Percentiles rank a stretch among this genome's conserved stretches.
These are phyloP conservation scores for Elaeagnus macrophylla DNA, from an alignment of 306 rosid genomes.

Conservation along the genomic window DNA sequence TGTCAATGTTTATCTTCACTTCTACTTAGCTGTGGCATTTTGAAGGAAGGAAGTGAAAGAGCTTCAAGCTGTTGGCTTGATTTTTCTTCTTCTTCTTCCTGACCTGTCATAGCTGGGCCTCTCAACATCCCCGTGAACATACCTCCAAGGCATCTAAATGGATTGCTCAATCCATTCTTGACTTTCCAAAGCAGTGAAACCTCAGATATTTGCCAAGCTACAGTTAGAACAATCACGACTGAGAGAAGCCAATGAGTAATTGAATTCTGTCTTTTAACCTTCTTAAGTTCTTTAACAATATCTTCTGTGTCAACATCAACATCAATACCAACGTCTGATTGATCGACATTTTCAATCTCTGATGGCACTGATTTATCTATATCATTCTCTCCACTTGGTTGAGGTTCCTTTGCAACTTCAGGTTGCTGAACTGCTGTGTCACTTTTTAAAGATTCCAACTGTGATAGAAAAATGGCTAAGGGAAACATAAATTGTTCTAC, in stretches of 20 bases:
- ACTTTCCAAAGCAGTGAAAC: slow-evolving; percentile 48
- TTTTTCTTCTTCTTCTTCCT: slow-evolving; percentile 18
- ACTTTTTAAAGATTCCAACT: slow-evolving; percentile 45
- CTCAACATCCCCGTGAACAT: slow-evolving; percentile 29
- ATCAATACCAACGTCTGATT: not conserved
- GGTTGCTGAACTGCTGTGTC: slow-evolving; percentile 20
- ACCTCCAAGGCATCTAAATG: slow-evolving; percentile 39
- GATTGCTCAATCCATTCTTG: slow-evolving; percentile 46
- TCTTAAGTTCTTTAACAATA: slow-evolving; percentile 53
- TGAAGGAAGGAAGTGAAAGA: slow-evolving; percentile 26
- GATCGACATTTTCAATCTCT: slow-evolving; percentile 8
- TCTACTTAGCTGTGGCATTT: slow-evolving; percentile 25
- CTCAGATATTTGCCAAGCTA: slow-evolving; percentile 79
- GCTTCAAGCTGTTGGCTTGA: slow-evolving; percentile 6
- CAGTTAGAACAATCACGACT: slow-evolving; percentile 55
- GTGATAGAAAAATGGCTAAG: slow-evolving; percentile 5
- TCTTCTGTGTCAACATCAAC: slow-evolving; percentile 28
- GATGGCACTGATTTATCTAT: slow-evolving; percentile 4
- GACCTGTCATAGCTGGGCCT: slow-evolving; percentile 17
- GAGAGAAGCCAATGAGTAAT: slow-evolving; percentile 87
- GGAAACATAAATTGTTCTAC: not conserved
- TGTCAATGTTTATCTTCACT: slow-evolving; percentile 17
- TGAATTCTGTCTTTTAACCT: slow-evolving; percentile 58
- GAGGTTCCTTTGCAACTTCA: slow-evolving; percentile 11
- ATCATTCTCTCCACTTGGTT: slow-evolving; percentile 10